Percentiles rank a stretch among this genome's conserved stretches.
phyloP scores from a whole-genome alignment of 352 stramenopile species.

The Elongisporangium anandrum region DNA sequence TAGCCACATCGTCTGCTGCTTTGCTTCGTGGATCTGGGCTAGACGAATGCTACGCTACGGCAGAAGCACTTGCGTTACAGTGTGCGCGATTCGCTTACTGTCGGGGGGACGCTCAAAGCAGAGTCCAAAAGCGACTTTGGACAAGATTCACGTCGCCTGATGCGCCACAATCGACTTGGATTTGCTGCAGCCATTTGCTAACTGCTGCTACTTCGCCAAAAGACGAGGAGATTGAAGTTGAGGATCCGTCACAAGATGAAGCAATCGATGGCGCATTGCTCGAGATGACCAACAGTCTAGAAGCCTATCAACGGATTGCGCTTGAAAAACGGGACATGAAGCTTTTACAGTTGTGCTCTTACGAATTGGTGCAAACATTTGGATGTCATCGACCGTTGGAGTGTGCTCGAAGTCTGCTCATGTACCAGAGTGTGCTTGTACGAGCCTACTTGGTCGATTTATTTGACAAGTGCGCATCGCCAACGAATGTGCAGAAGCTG shows the following conservation, averaged over 20 bases:
- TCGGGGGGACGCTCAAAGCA: conserved; percentile 20
- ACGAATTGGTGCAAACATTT: conserved; percentile 54
- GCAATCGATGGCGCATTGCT: conserved; percentile 20
- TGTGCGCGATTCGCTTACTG: conserved; percentile 41
- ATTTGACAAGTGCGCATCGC: conserved; percentile 28
- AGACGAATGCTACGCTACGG: conserved; percentile 16
- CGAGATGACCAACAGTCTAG: conserved; percentile 6
- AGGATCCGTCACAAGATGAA: conserved; percentile 14
- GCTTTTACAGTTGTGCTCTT: conserved; percentile 34
- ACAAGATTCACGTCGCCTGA: conserved; percentile 36
- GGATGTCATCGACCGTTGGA: conserved; percentile 44
- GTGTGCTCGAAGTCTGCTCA: conserved; percentile 48
- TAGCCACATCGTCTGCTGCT: conserved; percentile 19
- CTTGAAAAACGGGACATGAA: conserved; percentile 39
- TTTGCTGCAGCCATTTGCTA: conserved; percentile 25
- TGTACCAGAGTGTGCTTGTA: conserved; percentile 51
- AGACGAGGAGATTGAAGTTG: conserved; percentile 1
- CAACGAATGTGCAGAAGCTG: conserved; percentile 40
- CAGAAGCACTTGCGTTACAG: conserved; percentile 26
- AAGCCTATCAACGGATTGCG: conserved; percentile 32
- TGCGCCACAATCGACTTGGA: conserved; percentile 36
- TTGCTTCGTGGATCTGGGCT: conserved; percentile 8
- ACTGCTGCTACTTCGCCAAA: conserved; percentile 9
- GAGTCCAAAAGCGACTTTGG: conserved; percentile 31
- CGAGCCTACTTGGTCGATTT: conserved; percentile 27